phyloP scores from a whole-genome alignment of 352 stramenopile species.

The Globisporangium parvum region DNA sequence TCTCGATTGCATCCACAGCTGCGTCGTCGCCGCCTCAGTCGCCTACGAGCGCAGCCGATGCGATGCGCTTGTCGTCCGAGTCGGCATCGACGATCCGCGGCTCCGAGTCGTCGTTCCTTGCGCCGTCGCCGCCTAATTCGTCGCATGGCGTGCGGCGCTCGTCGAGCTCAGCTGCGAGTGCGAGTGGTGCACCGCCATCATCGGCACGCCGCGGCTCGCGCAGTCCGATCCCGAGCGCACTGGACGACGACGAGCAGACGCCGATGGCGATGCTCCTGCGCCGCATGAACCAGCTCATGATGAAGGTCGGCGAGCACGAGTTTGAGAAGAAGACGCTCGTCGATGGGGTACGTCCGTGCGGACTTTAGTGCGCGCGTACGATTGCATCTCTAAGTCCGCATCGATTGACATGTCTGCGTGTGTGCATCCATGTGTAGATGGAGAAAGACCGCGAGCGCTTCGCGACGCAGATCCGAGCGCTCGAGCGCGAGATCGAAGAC shows the following conservation, averaged over 20 bases:
- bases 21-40: constrained; percentile 16
- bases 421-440: constrained; percentile 34
- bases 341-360: constrained; percentile 28
- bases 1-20: constrained; percentile 13
- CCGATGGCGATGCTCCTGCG: constrained; percentile 75
- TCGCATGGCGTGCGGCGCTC: constrained; percentile 2
- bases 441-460: constrained; percentile 67
- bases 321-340: constrained; percentile 86
- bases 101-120: constrained; percentile 10
- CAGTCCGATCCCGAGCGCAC: background rate
- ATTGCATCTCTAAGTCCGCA: background rate
- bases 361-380: background rate
- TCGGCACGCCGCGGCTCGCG: constrained; percentile 13
- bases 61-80: constrained; percentile 13
- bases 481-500: constrained; percentile 64
- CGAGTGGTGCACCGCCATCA: background rate
- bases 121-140: constrained; percentile 11
- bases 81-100: constrained; percentile 6
- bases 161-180: background rate
- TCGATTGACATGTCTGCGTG: background rate
- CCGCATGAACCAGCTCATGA: constrained; percentile 76
- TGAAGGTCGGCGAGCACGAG: constrained; percentile 80
- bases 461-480: constrained; percentile 23
- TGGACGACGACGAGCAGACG: constrained; percentile 29
- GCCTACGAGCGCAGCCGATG: constrained; percentile 5